Conservation (phyloP, 2,329 filamentous ascomycete species). For the Cucurbitaria berberidis region DNA sequence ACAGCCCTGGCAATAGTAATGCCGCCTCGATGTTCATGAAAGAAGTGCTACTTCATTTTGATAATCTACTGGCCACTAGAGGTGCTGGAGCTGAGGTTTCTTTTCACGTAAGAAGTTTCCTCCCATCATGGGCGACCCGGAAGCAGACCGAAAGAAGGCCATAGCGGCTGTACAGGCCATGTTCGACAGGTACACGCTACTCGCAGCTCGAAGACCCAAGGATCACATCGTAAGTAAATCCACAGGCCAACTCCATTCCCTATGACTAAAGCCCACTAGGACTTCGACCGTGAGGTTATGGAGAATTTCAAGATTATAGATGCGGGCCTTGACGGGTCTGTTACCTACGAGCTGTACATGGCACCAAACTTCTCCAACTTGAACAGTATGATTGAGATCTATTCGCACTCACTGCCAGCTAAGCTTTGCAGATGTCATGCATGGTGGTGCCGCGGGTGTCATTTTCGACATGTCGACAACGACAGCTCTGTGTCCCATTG, state of each 20-base stretch:
- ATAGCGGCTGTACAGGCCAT: slow-evolving; percentile 46
- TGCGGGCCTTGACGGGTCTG: slow-evolving; percentile 44
- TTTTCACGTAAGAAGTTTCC: neutral
- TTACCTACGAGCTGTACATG: slow-evolving; percentile 44
- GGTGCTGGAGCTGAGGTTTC: neutral
- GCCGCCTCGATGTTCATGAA: neutral
- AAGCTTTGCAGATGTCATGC: slow-evolving; percentile 48
- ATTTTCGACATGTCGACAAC: slow-evolving; percentile 56
- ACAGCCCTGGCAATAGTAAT: neutral
- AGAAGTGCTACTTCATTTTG: too few species aligned
- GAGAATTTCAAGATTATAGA: slow-evolving; percentile 45
- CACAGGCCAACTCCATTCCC: neutral
- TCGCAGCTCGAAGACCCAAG: slow-evolving; percentile 38
- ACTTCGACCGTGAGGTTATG: slow-evolving; percentile 49
- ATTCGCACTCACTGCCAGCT: neutral
- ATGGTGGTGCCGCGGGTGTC: slow-evolving; percentile 49
- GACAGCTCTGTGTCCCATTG: slow-evolving; percentile 56
- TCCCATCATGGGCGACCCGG: slow-evolving; percentile 27
- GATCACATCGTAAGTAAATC: slow-evolving; percentile 38
- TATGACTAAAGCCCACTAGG: slow-evolving; percentile 25
- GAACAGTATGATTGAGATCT: slow-evolving; percentile 35
- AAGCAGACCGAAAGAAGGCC: slow-evolving; percentile 39
- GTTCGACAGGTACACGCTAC: slow-evolving; percentile 45
- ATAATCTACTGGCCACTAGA: neutral
- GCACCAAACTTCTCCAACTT: slow-evolving; percentile 47